phyloP scores from a whole-genome alignment of 768 basidiomycete species.

The Melanogaster broomeanus region DNA sequence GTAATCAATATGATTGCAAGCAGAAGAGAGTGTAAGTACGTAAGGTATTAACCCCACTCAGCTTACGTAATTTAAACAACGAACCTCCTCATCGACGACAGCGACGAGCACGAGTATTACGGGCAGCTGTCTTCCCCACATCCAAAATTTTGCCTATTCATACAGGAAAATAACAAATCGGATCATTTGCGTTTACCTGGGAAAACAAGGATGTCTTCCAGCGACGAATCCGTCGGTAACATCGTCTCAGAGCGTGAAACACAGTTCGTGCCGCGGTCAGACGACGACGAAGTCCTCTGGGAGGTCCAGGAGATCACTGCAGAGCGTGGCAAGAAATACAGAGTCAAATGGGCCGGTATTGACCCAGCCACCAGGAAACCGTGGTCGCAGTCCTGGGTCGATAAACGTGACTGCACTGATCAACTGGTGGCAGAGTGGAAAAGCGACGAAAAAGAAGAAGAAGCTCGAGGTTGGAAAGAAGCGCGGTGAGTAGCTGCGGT shows the following conservation, averaged over 20 bases:
- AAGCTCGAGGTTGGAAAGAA: constrained; percentile 30
- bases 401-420: constrained; percentile 65
- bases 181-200: background rate
- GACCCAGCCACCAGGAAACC: constrained; percentile 63
- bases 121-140: background rate
- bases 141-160: background rate
- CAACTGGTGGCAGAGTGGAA: constrained; percentile 69
- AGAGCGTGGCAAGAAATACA: constrained; percentile 55
- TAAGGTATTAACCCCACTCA: too few relatives aligned
- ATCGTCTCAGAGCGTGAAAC: constrained; percentile 34
- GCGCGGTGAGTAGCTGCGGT: constrained; percentile 42
- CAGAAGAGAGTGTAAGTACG: too few relatives aligned
- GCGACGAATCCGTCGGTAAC: constrained; percentile 3
- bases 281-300: too few relatives aligned
- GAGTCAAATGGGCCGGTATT: constrained; percentile 68
- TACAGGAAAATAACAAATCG: background rate
- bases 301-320: too few relatives aligned
- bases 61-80: background rate
- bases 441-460: constrained; percentile 49
- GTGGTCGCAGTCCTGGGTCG: constrained; percentile 72
- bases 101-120: too few relatives aligned
- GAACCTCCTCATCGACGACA: background rate
- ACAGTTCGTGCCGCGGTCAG: constrained; percentile 53
- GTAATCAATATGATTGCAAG: too few relatives aligned
- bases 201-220: constrained; percentile 19